These are phyloP conservation scores for Viola pubescens DNA, from an alignment of 441 rosid species.

Conservation along the genomic window DNA sequence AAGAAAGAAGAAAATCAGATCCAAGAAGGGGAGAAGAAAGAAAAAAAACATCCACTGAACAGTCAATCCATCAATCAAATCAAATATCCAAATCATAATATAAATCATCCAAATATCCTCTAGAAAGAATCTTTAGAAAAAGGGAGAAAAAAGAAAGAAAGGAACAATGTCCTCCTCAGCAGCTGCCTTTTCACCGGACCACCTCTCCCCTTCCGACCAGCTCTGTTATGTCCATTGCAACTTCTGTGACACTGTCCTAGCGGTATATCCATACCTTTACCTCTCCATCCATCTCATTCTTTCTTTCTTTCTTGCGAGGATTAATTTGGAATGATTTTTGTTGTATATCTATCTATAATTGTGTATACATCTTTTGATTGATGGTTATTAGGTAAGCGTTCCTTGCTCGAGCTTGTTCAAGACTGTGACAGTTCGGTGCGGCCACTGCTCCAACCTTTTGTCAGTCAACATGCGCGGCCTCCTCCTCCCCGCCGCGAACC, in stretches of 20 bases:
- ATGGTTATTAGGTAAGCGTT: slow-evolving; percentile 61
- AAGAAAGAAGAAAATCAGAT: slow-evolving; percentile 55
- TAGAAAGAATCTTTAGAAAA: too few species aligned
- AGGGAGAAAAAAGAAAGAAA: slow-evolving; percentile 12
- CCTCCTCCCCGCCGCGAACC: slow-evolving; percentile 62
- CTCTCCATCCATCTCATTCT: not conserved
- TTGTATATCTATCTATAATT: not conserved
- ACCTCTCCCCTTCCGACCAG: slow-evolving; percentile 85
- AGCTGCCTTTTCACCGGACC: slow-evolving; percentile 75
- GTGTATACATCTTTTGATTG: not conserved
- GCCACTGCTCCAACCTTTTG: slow-evolving; percentile 84
- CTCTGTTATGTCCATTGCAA: slow-evolving; percentile 96
- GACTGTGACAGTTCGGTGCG: slow-evolving; percentile 90
- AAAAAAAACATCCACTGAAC: slow-evolving; percentile 41
- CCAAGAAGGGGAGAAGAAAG: slow-evolving; percentile 35
- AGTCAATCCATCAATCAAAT: slow-evolving; percentile 70
- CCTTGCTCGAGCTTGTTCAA: slow-evolving; percentile 88
- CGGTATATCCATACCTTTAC: slow-evolving; percentile 33
- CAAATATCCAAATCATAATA: slow-evolving; percentile 21
- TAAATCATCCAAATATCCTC: not conserved
- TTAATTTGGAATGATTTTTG: not conserved
- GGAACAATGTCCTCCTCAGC: slow-evolving; percentile 57
- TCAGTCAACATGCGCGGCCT: slow-evolving; percentile 60
- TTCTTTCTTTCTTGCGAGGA: not conserved
- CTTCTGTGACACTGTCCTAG: slow-evolving; percentile 82